Base-by-base conservation (phyloP, 2,329 filamentous ascomycete genomes). In the Anthostomella pinea region DNA sequence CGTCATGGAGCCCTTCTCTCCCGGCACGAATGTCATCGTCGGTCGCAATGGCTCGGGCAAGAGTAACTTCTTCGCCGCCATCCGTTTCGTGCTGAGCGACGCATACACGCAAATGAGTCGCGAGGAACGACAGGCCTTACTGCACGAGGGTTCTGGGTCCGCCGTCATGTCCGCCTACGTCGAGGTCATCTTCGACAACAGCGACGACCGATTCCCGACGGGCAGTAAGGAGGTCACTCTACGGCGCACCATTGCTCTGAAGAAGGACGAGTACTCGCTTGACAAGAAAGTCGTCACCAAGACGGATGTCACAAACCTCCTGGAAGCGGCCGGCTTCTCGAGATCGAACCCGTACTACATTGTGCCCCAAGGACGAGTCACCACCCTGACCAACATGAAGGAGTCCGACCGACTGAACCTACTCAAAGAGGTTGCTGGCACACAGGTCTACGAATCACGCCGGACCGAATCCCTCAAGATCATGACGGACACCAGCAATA, bases 81-180 rank as follows among this genome's bases (percentile, higher is more conserved):
- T 98, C 65, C 89, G 93, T 40, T 98, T 98, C 68, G 94, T 97
- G 29, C 83, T 98, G 46, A 93, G 90, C 66, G 93, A 98, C 80
- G 88, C 89, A 49, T 98, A 98, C 67, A 94, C 87, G 28, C 87
- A 94, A 63, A 87, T 98, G 79, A 87, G 85, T 48, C 85, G 91
- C 54, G 93, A 98, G 63, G 91, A 98, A 72, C 87, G 93, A 43
- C 89, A 95, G 65, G 89, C 87, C 19, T 78, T 98, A 22, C 77
- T 98, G n/a, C 93, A 98, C 63, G 94, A 98, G 73, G 94, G 94
- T 25, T 95, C 93, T 4, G 94, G 93, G 22, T 95, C 91, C 3
- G 93, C 93, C 11, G 91, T 98, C 56, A 95, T 96, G 87, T 95
- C 90, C 30, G 94, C 93, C n/a, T 98, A 97, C 56, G 94, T 98